Percentiles rank a stretch among this genome's conserved stretches.
phyloP scores from a whole-genome alignment of 2,329 filamentous ascomycete species.

The Fusarium redolens region DNA sequence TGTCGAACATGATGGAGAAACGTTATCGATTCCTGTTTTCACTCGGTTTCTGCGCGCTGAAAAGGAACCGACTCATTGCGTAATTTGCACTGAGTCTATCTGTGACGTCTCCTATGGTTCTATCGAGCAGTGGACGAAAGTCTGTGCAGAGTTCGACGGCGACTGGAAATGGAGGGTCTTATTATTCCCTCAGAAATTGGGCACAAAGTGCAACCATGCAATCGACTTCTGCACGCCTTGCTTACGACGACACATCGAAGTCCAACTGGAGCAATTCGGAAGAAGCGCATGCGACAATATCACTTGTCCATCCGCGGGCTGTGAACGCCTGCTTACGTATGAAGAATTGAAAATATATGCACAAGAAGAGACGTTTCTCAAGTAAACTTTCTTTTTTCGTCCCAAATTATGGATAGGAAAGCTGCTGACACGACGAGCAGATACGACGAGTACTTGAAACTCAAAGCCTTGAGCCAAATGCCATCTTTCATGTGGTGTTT shows the following conservation, averaged over 20 bases:
- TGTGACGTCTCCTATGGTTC: constrained; percentile 9
- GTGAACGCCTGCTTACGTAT: constrained; percentile 3
- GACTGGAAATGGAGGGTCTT: constrained; percentile 29
- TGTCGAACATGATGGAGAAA: background rate
- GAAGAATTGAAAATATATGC: constrained; percentile 12
- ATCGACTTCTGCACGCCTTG: constrained; percentile 17
- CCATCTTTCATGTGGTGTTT: constrained; percentile 24
- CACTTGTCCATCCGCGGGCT: background rate
- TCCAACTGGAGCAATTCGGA: constrained; percentile 11
- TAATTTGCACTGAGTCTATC: constrained; percentile 9
- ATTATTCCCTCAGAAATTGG: constrained; percentile 7
- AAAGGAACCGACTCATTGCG: background rate
- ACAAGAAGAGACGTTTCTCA: background rate
- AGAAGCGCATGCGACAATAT: constrained; percentile 11
- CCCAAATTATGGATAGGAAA: background rate
- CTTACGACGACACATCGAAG: background rate
- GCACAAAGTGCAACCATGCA: background rate
- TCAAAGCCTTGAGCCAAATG: constrained; percentile 4
- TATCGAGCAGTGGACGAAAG: background rate
- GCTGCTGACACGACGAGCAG: background rate
- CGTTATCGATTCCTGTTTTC: background rate
- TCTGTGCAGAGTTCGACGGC: constrained; percentile 1
- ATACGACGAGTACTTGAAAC: constrained; percentile 18
- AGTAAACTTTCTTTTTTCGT: background rate
- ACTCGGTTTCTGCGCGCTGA: background rate